Conservation (phyloP, 352 stramenopile species). For the Blastocystis sp. region DNA sequence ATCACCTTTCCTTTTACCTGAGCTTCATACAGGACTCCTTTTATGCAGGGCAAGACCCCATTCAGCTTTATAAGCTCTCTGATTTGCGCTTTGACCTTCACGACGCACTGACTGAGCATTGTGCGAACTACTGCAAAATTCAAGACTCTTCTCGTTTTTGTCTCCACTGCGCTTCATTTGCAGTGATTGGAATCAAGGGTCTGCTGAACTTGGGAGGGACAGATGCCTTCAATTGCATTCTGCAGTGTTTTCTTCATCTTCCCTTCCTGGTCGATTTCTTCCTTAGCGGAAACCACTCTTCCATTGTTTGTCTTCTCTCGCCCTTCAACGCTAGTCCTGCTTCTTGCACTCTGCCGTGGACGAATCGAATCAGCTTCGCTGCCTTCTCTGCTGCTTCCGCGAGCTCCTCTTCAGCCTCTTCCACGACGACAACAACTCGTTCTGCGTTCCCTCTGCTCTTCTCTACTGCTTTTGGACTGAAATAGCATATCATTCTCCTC, state of each 20-base stretch:
- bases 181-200: conserved; percentile 22
- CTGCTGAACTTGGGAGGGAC: conserved; percentile 7
- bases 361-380: not conserved
- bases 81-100: not conserved
- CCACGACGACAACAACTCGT: not conserved
- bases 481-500: too few relatives aligned
- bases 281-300: not conserved
- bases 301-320: conserved; percentile 5
- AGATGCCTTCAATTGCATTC: conserved; percentile 11
- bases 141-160: not conserved
- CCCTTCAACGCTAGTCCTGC: not conserved
- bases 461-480: not conserved
- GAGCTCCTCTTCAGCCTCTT: not conserved
- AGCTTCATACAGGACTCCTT: not conserved
- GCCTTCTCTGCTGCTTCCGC: not conserved
- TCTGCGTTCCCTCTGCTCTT: not conserved
- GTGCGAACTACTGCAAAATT: not conserved
- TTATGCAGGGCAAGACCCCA: not conserved
- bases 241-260: conserved; percentile 38
- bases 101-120: not conserved
- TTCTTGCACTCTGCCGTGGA: not conserved
- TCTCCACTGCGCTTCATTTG: not conserved
- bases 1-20: not conserved
- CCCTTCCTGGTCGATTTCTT: conserved; percentile 14
- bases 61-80: not conserved